Percentiles rank a stretch among this genome's conserved stretches.
Conservation (phyloP, 345 rosid species). For the Rhodomyrtus tomentosa region DNA sequence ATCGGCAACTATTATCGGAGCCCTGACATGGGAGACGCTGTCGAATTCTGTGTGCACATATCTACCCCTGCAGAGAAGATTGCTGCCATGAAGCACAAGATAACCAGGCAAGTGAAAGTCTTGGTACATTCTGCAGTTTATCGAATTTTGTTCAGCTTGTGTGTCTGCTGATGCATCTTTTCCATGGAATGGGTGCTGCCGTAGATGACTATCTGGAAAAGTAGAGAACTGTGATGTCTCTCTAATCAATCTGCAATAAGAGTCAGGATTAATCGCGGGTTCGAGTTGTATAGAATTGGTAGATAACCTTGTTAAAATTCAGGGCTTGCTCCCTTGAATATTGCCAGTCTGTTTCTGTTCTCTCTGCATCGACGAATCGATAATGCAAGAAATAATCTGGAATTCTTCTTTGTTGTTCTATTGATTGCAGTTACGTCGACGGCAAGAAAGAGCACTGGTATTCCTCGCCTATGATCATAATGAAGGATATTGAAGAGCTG, state of each 20-base stretch:
- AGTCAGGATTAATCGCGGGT: neutral
- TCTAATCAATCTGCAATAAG: neutral
- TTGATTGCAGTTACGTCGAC: constrained; percentile 38
- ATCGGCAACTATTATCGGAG: constrained; percentile 78
- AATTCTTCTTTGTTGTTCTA: neutral
- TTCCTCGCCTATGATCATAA: constrained; percentile 40
- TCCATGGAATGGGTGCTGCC: neutral
- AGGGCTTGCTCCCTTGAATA: neutral
- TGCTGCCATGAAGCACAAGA: constrained; percentile 50
- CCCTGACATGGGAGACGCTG: constrained; percentile 80
- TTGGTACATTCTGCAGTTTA: neutral
- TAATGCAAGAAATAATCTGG: neutral
- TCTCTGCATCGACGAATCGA: neutral
- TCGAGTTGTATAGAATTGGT: neutral
- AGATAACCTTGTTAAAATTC: neutral
- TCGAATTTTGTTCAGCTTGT: neutral
- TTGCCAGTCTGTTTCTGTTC: neutral
- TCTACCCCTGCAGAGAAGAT: constrained; percentile 67
- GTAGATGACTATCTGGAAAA: neutral
- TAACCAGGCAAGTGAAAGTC: constrained; percentile 23
- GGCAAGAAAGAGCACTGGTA: constrained; percentile 73
- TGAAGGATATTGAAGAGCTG: constrained; percentile 49
- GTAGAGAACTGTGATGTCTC: neutral
- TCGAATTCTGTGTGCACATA: constrained; percentile 74
- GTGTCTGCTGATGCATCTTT: neutral